Evolutionary conservation across 2,329 filamentous ascomycete genomes (phyloP), one percentile per base, ranked within the genome.

Genomic region (Sporothrix globosa): DNA sequence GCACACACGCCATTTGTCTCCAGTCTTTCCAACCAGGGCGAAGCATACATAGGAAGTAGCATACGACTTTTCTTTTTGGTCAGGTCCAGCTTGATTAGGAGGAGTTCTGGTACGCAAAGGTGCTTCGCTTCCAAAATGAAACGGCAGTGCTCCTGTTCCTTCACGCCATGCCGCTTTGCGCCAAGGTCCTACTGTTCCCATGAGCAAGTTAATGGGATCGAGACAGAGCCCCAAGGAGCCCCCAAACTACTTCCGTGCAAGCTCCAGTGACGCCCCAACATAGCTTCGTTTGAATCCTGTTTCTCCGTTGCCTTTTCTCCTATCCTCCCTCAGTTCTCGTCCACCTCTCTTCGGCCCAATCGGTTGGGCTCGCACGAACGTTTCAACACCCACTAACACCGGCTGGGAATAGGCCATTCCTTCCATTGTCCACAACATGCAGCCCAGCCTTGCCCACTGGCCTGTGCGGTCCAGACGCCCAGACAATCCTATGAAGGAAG

Each of bases 41-140:
- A 1, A 24, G 34, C n/a, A 61, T 44, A 10, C 30, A 60, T n/a
- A 13, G 56, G 56, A 44, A 14, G 24, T 4, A 61, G 56, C 41
- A 63, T 34, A 61, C n/a, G 19, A 44, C 4, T 34, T 34, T 34
- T 34, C 6, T 34, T 34, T 34, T 34, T 34, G 30, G 30, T 27
- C 34, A 39, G 48, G n/a, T 44, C 7, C 7, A 21, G 50, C 30
- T 44, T 24, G 56, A 39, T 19, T 19, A n/a, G 30, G 34, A n/a
- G 14, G 19, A 19, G 2, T 44, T n/a, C 6, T 41, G 24, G 24
- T 2, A 9, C 24, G 17, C 27, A n/a, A 41, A 4, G 30, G 4
- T 34, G 30, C 3, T 34, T 34, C 30, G 58, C 53, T 60, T 68
- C 52, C 17, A 67, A 48, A 67, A 53, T 67, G 63, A 67, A 67